These are phyloP conservation scores for Alisma plantagoaquatica DNA, from an alignment of 106 monocot genomes.

Conservation along the genomic window DNA sequence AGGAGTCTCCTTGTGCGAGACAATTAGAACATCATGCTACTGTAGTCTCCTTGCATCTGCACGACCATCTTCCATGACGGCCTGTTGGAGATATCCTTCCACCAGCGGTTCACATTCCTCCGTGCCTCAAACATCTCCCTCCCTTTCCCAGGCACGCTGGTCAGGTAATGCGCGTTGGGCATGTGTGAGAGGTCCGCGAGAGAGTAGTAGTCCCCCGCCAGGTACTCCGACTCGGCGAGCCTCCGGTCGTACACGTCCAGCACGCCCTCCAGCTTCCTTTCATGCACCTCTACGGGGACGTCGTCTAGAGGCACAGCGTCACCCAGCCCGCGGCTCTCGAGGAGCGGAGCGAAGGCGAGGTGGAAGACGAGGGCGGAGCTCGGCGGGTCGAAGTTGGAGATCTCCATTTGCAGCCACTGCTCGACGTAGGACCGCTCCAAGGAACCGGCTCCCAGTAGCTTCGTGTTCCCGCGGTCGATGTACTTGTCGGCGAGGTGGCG, in stretches of 20 bases:
- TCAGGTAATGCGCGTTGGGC: constrained; percentile 7
- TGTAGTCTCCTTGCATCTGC: not conserved
- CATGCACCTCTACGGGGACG: not conserved
- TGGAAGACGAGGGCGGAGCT: constrained; percentile 38
- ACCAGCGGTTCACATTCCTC: constrained; percentile 3
- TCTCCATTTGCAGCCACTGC: constrained; percentile 55
- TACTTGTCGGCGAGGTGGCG: constrained; percentile 65
- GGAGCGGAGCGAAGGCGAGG: constrained; percentile 44
- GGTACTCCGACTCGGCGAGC: not conserved
- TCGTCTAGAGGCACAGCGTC: constrained; percentile 4
- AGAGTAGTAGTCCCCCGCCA: constrained; percentile 9
- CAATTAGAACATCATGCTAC: too few relatives aligned
- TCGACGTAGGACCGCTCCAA: constrained; percentile 37
- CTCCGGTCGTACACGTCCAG: constrained; percentile 7
- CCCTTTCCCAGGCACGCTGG: not conserved
- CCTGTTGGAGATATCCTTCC: not conserved
- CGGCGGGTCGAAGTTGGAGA: constrained; percentile 6
- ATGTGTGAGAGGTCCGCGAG: constrained; percentile 12
- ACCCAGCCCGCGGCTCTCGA: constrained; percentile 3
- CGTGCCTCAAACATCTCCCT: constrained; percentile 1
- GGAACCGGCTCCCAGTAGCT: constrained; percentile 17
- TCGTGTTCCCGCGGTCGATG: constrained; percentile 38
- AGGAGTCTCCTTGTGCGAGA: too few relatives aligned
- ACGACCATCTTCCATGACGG: constrained; percentile 3
- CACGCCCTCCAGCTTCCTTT: constrained; percentile 3